Conservation (phyloP, 1,284 basidiomycete genomes). For the Kwoniella shivajii region DNA sequence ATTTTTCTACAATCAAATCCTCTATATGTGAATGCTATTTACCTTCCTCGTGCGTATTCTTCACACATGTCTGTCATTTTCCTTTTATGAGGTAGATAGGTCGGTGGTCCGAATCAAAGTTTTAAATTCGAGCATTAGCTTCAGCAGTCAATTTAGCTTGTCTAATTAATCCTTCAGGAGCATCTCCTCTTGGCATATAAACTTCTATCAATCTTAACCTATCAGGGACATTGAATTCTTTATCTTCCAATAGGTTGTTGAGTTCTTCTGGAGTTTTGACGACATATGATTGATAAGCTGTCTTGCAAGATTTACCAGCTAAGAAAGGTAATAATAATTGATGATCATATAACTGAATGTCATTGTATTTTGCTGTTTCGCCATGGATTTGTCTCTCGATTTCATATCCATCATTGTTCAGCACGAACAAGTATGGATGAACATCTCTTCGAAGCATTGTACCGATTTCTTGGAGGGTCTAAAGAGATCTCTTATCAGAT, state of each 20-base stretch:
- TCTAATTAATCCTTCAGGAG: conserved; percentile 45
- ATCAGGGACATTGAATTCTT: conserved; percentile 47
- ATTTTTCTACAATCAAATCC: background rate
- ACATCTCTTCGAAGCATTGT: conserved; percentile 57
- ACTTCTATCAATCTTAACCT: conserved; percentile 52
- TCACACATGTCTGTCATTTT: background rate
- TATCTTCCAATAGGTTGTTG: conserved; percentile 55
- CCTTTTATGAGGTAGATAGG: background rate
- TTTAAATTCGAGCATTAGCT: conserved; percentile 34
- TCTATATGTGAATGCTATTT: background rate
- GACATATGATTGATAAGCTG: conserved; percentile 43
- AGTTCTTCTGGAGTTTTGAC: conserved; percentile 58
- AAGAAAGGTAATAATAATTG: conserved; percentile 51
- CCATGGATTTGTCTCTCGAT: conserved; percentile 72
- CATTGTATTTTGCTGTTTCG: conserved; percentile 54
- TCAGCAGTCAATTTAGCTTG: conserved; percentile 54
- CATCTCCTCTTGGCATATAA: conserved; percentile 50
- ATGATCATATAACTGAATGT: conserved; percentile 55
- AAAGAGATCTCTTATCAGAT: no score
- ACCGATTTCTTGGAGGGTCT: conserved; percentile 57
- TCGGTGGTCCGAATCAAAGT: no score
- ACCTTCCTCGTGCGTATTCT: background rate
- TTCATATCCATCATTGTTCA: conserved; percentile 88
- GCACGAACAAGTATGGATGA: conserved; percentile 59
- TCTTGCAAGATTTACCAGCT: conserved; percentile 42